Conservation (phyloP, 805 yeast species). For the Metschnikowia bowlesiae region DNA sequence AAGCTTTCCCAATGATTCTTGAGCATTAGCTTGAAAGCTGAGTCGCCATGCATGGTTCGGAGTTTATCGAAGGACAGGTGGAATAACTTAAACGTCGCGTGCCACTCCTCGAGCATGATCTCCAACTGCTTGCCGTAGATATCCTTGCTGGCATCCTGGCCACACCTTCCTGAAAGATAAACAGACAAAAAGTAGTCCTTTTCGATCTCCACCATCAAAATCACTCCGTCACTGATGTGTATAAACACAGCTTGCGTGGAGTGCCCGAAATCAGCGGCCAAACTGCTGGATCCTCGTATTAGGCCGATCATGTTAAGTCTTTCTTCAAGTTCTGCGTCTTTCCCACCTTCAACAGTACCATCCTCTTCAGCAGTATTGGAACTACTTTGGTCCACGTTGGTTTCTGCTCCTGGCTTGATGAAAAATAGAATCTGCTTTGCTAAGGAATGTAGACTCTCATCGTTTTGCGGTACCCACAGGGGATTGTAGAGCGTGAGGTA, state of each 20-base stretch:
- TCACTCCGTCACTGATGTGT: conserved; percentile 23
- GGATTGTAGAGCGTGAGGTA: conserved; percentile 34
- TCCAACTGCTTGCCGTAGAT: conserved; percentile 25
- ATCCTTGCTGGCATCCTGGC: conserved; percentile 14
- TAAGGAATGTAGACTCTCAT: conserved; percentile 28
- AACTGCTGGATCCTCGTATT: conserved; percentile 32
- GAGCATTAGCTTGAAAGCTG: conserved; percentile 16
- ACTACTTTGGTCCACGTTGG: neutral
- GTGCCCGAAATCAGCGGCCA: conserved; percentile 24
- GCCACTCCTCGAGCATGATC: conserved; percentile 19
- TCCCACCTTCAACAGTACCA: neutral
- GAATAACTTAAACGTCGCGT: conserved; percentile 24
- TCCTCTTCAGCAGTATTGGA: neutral
- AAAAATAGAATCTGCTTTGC: conserved; percentile 32
- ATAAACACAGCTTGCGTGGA: conserved; percentile 19
- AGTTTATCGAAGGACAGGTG: conserved; percentile 23
- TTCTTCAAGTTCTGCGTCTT: conserved; percentile 12
- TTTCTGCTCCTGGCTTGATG: conserved; percentile 13
- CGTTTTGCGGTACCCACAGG: conserved; percentile 18
- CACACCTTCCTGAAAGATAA: conserved; percentile 17
- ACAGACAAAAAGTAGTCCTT: conserved; percentile 25
- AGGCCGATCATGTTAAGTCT: conserved; percentile 33
- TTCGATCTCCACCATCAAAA: conserved; percentile 24
- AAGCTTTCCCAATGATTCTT: conserved; percentile 29
- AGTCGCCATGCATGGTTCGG: conserved; percentile 14